Base-by-base conservation (phyloP, 2,329 filamentous ascomycete genomes). In the Salinomyces thailandicus region DNA sequence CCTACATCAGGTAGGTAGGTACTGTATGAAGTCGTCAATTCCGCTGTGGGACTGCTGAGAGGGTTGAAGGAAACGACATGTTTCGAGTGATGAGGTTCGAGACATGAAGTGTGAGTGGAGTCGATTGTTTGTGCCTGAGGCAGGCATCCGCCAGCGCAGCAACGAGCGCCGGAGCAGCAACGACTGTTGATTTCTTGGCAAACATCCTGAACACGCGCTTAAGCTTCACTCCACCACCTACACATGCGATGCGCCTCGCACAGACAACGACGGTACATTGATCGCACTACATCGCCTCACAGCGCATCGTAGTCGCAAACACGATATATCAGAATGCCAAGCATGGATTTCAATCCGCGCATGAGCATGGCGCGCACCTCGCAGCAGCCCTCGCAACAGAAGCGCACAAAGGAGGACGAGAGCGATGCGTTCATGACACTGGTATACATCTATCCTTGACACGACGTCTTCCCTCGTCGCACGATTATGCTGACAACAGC, bases 371-470 rank as follows among this genome's bases (percentile, higher is more conserved):
- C 63, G 48, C 62, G 63, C 35, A 56, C 53, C 47, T 56, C 61
- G 11, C 57, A 60, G 15, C 53, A 52, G 8, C 45, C 44, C 7
- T 51, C 53, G 52, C 53, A 55, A 43, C 53, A 65, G 57, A 52
- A 62, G 58, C 48, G 54, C 53, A 57, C 56, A 28, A 59, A 60
- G 31, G 58, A 62, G 12, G 61, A 67, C 31, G 63, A 67, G 37
- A 55, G 59, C 35, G 66, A 71, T 50, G 62, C 63, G 2, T 69
- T 69, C 53, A 69, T 69, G 66, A 68, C 61, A 31, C 46, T 70
- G 57, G 67, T 68, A 58, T 43, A 56, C 8, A 31, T 31, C 8
- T 9, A 11, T 31, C 29, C 9, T 31, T n/a, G n/a, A n/a, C n/a
- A n/a, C n/a, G n/a, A n/a, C n/a, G n/a, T n/a, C n/a, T 12, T 30